Percentiles rank a stretch among this genome's conserved stretches.
These are phyloP conservation scores for Trichophyton verrucosum DNA, from an alignment of 2,329 filamentous ascomycete genomes.

Conservation along the genomic window DNA sequence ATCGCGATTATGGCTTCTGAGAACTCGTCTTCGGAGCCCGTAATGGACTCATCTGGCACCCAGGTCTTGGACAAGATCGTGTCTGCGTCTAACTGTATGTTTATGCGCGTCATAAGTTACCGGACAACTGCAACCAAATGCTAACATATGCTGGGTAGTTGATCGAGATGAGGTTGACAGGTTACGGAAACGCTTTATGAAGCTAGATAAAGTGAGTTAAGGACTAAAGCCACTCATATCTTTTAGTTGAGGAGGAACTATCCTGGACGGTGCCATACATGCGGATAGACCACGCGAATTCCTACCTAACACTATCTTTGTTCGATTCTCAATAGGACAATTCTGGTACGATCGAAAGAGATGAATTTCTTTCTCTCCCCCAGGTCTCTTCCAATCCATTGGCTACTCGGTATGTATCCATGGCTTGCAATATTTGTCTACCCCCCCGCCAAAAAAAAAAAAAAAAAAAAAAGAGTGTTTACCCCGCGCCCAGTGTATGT, in stretches of 20 bases:
- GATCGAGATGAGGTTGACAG: constrained; percentile 95
- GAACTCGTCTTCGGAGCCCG: constrained; percentile 30
- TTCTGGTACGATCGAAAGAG: constrained; percentile 94
- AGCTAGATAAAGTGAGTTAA: constrained; percentile 72
- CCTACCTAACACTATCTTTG: neutral
- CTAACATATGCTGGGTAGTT: constrained; percentile 44
- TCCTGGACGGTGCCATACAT: neutral
- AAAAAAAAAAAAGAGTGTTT: neutral
- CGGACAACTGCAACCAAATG: neutral
- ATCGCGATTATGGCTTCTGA: constrained; percentile 19
- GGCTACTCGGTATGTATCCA: constrained; percentile 59
- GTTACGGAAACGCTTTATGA: constrained; percentile 96
- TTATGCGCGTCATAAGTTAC: constrained; percentile 1
- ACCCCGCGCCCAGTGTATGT: neutral
- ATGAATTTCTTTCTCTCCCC: constrained; percentile 92
- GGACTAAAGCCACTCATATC: neutral
- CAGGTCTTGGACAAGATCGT: constrained; percentile 89
- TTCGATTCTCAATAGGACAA: constrained; percentile 56
- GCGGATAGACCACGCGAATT: neutral
- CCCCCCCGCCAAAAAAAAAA: too few species aligned
- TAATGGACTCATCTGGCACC: constrained; percentile 34
- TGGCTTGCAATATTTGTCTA: neutral
- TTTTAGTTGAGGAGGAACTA: neutral
- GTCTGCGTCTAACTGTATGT: constrained; percentile 86
- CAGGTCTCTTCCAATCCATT: constrained; percentile 97